Evolutionary conservation across 148 eudicot species (phyloP), one percentile per base, ranked within the genome.

Genomic region (Chenopodium formosanum): DNA sequence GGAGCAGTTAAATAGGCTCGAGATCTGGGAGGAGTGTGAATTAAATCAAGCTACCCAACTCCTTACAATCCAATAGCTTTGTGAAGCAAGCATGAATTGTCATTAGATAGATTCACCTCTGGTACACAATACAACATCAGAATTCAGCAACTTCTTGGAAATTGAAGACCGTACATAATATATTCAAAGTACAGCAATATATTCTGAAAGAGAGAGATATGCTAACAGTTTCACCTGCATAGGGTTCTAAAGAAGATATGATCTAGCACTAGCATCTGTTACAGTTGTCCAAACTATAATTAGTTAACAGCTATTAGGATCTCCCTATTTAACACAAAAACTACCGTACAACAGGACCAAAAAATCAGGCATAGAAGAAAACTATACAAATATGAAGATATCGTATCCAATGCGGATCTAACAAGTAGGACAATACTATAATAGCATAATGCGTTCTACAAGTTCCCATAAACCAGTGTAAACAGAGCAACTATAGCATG

Each of bases 261-360:
- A 63, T 70, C 17, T 64, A 46, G 46, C 44, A 47, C 66, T 64
- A 46, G 46, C 44, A 47, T 53, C 71, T 46, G 2, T 22, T 46
- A 74, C 79, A 79, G 82, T 58, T 74, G 79, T 74, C 63, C 76
- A 22, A 73, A 74, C 73, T 74, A 56, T 48, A 23, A 34, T 66
- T 34, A 58, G 73, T 75, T 67, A 73, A 79, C 52, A 66, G 53
- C 27, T 40, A 83, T 6, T 46, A 73, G 23, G 23, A 40, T 46
- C 12, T 9, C 46, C 62, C 62, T 56, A 17, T 69, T 69, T 19
- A 27, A 12, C 32, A 12, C n/a, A 74, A 5, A 53, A 5, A 56
- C 17, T 56, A 70, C 75, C 77, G 71, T 56, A 77, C 76, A 69
- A 44, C 40, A 27, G 63, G 72, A 82, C 76, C 40, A 64, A 6